Conservation (phyloP, 495 filamentous ascomycete species). For the Halenospora varia region DNA sequence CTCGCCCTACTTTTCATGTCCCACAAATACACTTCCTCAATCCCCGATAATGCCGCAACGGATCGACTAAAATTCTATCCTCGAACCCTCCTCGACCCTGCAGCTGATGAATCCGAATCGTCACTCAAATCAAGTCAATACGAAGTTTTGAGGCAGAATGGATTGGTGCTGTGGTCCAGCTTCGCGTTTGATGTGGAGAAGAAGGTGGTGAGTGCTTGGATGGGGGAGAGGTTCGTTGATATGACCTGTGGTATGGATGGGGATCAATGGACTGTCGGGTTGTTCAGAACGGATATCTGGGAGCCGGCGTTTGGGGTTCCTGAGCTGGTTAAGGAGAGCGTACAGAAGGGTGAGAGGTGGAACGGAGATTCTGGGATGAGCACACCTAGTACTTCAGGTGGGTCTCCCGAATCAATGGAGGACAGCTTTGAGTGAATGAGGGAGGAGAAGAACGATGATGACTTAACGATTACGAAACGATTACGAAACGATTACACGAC, state of each 20-base stretch:
- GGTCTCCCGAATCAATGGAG: too few relatives aligned
- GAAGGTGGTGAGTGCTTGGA: background rate
- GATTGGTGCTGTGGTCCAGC: background rate
- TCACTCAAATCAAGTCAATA: background rate
- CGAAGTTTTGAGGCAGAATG: background rate
- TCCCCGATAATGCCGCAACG: background rate
- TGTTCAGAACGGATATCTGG: background rate
- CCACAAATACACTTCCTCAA: background rate
- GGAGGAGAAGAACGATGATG: background rate
- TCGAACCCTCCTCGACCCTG: background rate
- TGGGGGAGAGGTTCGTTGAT: background rate
- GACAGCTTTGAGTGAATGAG: too few relatives aligned
- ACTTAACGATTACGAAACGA: background rate
- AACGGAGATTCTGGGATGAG: too few relatives aligned
- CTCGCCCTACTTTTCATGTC: background rate
- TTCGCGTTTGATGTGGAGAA: background rate
- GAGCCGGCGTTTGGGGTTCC: background rate
- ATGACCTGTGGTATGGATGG: background rate
- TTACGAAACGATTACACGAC: too few relatives aligned
- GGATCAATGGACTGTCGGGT: background rate
- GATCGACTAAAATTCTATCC: background rate
- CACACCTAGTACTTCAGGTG: too few relatives aligned
- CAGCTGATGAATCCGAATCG: background rate
- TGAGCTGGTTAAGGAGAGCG: background rate
- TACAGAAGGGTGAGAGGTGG: background rate